Percentiles rank a stretch among this genome's conserved stretches.
These are phyloP conservation scores for Aspergillus sergii DNA, from an alignment of 2,329 filamentous ascomycete species.

Conservation along the genomic window DNA sequence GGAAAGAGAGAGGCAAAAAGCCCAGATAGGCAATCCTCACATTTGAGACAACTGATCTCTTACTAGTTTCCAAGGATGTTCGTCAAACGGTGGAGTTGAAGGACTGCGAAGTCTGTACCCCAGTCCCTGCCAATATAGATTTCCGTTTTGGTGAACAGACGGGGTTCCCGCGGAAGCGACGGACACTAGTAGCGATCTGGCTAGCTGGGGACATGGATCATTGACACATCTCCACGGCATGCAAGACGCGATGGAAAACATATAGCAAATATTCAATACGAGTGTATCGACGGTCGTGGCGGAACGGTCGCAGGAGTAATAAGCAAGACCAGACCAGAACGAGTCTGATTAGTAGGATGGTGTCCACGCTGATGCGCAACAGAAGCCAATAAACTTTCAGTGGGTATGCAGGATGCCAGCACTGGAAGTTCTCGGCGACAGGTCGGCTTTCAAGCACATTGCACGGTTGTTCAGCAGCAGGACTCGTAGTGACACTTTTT, in stretches of 20 bases:
- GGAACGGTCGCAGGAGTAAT: background rate
- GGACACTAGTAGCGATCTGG: slow-evolving; percentile 10
- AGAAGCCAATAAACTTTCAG: background rate
- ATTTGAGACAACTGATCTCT: background rate
- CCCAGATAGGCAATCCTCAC: background rate
- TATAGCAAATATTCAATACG: background rate
- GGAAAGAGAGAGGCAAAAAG: background rate
- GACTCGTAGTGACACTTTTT: background rate
- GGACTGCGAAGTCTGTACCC: background rate
- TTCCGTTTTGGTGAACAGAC: background rate
- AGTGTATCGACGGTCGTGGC: background rate
- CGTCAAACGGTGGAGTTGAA: background rate
- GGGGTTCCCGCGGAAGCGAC: slow-evolving; percentile 11
- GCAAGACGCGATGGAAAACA: background rate
- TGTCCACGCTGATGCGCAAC: background rate
- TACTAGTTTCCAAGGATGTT: background rate
- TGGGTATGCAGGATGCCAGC: background rate
- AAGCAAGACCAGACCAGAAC: too few relatives aligned
- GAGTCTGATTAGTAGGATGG: background rate
- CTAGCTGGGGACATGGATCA: background rate
- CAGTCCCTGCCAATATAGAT: background rate
- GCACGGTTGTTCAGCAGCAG: background rate
- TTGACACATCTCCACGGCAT: background rate
- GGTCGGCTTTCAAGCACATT: slow-evolving; percentile 8
- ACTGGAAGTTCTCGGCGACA: slow-evolving; percentile 8